A percentile compares a stretch with the other conserved stretches of the same genome.
These are phyloP conservation scores for Penicillium sumatraense DNA, from an alignment of 2,329 filamentous ascomycete genomes.

Conservation along the genomic window DNA sequence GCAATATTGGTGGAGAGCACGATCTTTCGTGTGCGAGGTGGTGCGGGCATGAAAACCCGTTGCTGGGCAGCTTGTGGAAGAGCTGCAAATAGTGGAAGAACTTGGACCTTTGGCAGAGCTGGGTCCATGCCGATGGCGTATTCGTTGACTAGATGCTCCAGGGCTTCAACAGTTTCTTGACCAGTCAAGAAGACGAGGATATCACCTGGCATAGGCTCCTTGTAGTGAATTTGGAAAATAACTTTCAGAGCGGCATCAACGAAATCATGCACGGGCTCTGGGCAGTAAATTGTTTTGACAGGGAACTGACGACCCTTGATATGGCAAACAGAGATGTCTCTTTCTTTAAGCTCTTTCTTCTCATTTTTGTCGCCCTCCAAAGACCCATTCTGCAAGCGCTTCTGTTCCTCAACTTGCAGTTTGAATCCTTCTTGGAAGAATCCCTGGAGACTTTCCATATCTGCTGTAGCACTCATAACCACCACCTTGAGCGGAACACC, in stretches of 20 bases:
- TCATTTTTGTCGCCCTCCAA: constrained; percentile 14
- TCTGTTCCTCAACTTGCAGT: constrained; percentile 11
- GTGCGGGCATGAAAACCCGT: constrained; percentile 77
- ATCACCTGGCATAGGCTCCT: constrained; percentile 90
- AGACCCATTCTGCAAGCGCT: constrained; percentile 10
- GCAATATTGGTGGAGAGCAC: constrained; percentile 96
- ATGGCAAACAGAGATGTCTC: constrained; percentile 61
- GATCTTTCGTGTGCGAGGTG: constrained; percentile 78
- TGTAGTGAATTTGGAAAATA: constrained; percentile 84
- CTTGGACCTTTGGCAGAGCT: constrained; percentile 69
- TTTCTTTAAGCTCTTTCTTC: constrained; percentile 46
- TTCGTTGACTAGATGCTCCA: constrained; percentile 80
- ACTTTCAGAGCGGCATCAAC: constrained; percentile 79
- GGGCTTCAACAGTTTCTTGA: constrained; percentile 86
- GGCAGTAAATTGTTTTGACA: constrained; percentile 76
- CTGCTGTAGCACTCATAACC: constrained; percentile 96
- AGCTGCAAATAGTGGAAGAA: constrained; percentile 86
- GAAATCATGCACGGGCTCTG: constrained; percentile 76
- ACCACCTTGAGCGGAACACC: constrained; percentile 82
- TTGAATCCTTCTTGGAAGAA: constrained; percentile 66
- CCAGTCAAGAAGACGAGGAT: constrained; percentile 91
- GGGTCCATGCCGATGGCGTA: constrained; percentile 73
- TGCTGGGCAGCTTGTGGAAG: constrained; percentile 86
- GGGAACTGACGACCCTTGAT: constrained; percentile 88
- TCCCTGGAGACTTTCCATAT: constrained; percentile 74